These are phyloP conservation scores for Sequoiadendron giganteum DNA, from an alignment of 75 land plant species.

Conservation along the genomic window DNA sequence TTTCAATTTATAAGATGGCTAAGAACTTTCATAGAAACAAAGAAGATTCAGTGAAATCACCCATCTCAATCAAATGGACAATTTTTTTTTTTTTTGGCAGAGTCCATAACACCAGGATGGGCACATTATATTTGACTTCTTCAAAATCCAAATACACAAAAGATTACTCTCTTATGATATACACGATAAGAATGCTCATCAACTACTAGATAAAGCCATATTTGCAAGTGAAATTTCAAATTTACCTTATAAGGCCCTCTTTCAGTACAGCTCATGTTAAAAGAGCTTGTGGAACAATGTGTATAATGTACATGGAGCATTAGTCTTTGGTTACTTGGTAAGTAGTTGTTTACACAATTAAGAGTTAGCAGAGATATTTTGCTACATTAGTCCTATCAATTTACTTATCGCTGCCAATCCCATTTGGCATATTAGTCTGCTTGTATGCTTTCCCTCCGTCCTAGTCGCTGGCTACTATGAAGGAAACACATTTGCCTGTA, in stretches of 20 bases:
- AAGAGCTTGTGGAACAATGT: background rate
- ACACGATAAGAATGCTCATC: background rate
- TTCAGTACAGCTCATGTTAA: background rate
- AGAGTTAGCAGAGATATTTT: conserved; percentile 2
- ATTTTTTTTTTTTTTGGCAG: too few relatives aligned
- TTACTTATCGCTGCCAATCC: background rate
- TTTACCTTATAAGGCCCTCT: background rate
- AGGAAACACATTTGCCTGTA: background rate
- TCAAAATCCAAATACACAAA: background rate
- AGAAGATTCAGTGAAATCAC: too few relatives aligned
- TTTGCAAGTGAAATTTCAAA: background rate
- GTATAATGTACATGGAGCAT: conserved; percentile 5
- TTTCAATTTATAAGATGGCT: too few relatives aligned
- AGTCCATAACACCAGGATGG: background rate
- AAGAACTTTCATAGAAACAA: too few relatives aligned
- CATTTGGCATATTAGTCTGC: background rate
- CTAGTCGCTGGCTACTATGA: background rate
- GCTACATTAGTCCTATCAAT: background rate
- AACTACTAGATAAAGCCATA: background rate
- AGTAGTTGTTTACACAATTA: background rate
- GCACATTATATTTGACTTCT: background rate
- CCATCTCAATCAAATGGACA: too few relatives aligned
- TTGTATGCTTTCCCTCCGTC: background rate
- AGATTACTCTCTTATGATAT: background rate
- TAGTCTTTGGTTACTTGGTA: background rate